These are phyloP conservation scores for Polysphondylium violaceum DNA, from an alignment of 78 protist species.

Conservation along the genomic window DNA sequence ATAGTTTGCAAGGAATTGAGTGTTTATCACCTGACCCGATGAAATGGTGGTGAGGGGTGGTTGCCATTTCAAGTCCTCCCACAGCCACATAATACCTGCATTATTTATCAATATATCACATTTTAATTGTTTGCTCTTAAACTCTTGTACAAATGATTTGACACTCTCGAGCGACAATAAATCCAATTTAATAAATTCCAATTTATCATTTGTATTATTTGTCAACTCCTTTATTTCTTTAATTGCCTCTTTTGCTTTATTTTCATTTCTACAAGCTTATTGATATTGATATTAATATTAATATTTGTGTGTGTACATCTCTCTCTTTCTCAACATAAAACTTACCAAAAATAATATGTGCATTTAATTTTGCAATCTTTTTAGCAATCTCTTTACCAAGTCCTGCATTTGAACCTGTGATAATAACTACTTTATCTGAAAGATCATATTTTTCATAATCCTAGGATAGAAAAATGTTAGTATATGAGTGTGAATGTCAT, in stretches of 20 bases:
- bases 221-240: slow-evolving; percentile 26
- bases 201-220: slow-evolving; percentile 16
- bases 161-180: slow-evolving; percentile 51
- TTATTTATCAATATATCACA: slow-evolving; percentile 51
- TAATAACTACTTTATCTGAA: slow-evolving; percentile 26
- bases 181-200: slow-evolving; percentile 62
- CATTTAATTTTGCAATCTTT: slow-evolving; percentile 52
- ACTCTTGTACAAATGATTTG: slow-evolving; percentile 17
- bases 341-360: slow-evolving; percentile 59
- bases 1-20: slow-evolving; percentile 69
- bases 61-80: slow-evolving; percentile 40
- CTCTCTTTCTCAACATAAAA: neutral
- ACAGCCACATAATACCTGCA: slow-evolving; percentile 77
- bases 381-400: slow-evolving; percentile 72
- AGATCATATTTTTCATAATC: slow-evolving; percentile 42
- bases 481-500: neutral
- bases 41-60: slow-evolving; percentile 31
- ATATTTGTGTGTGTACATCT: neutral
- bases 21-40: slow-evolving; percentile 19
- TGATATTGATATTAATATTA: neutral
- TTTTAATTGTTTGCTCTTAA: neutral
- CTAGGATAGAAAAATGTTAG: neutral
- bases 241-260: slow-evolving; percentile 52
- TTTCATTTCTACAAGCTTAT: slow-evolving; percentile 65
- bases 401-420: slow-evolving; percentile 79